Conservation (phyloP, 1,284 basidiomycete species). For the Sanghuangporus weigelae region DNA sequence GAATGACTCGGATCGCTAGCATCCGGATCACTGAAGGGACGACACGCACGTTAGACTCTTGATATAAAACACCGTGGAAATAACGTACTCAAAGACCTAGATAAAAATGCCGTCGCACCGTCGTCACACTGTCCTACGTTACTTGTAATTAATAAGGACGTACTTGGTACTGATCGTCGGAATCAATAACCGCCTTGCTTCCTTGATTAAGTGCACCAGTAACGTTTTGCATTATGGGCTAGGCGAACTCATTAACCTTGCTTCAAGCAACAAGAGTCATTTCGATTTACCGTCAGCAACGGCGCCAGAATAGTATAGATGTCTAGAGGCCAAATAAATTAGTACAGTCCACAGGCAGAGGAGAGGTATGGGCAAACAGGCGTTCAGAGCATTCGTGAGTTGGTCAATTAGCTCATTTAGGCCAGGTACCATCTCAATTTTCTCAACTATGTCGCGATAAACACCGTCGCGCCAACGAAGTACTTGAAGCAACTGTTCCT, state of each 20-base stretch:
- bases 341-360: conserved; percentile 16
- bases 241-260: conserved; percentile 13
- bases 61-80: neutral
- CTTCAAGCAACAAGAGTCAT: neutral
- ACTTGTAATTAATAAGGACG: neutral
- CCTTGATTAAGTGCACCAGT: conserved; percentile 56
- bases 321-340: conserved; percentile 31
- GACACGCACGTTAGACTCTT: neutral
- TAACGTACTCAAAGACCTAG: conserved; percentile 49
- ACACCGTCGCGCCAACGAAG: conserved; percentile 71
- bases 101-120: conserved; percentile 11
- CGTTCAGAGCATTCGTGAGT: conserved; percentile 57
- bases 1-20: conserved; percentile 74
- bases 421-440: conserved; percentile 65
- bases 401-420: conserved; percentile 66
- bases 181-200: conserved; percentile 67
- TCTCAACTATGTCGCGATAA: conserved; percentile 41
- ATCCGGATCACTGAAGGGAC: conserved; percentile 38
- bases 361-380: conserved; percentile 39
- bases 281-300: conserved; percentile 41
- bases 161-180: conserved; percentile 63
- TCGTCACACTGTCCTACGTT: neutral
- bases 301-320: conserved; percentile 72
- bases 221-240: conserved; percentile 56
- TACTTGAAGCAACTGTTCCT: conserved; percentile 59